phyloP scores from a whole-genome alignment of 1,284 basidiomycete genomes.

The Sanghuangporus weigelae region DNA sequence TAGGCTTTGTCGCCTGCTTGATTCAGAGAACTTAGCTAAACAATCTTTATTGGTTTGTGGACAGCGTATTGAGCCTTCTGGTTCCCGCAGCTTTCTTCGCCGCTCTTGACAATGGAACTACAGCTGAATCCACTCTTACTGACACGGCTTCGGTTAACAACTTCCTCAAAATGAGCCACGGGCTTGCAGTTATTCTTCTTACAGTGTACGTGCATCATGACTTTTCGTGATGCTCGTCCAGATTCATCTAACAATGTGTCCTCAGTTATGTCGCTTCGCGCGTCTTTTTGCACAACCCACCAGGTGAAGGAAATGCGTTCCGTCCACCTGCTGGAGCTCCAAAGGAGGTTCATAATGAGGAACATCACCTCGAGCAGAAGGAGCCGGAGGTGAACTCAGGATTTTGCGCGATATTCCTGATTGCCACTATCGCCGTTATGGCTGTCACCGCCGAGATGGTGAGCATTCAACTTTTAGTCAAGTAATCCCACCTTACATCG shows the following conservation, averaged over 20 bases:
- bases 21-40: neutral
- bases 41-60: neutral
- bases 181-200: constrained; percentile 54
- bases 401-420: constrained; percentile 49
- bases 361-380: constrained; percentile 33
- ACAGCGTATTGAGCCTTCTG: constrained; percentile 54
- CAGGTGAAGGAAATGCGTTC: constrained; percentile 49
- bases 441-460: constrained; percentile 66
- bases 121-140: constrained; percentile 29
- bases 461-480: constrained; percentile 21
- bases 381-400: constrained; percentile 58
- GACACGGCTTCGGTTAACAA: constrained; percentile 35
- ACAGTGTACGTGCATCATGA: constrained; percentile 39
- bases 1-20: constrained; percentile 24
- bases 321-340: constrained; percentile 39
- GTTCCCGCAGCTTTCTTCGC: constrained; percentile 63
- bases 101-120: constrained; percentile 40
- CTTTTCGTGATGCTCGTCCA: neutral
- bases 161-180: constrained; percentile 57
- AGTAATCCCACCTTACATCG: neutral
- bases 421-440: constrained; percentile 52
- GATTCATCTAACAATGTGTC: neutral
- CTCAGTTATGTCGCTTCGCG: constrained; percentile 57
- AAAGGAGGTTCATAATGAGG: constrained; percentile 37
- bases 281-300: constrained; percentile 63